phyloP scores from a whole-genome alignment of 2,329 filamentous ascomycete genomes.

The Penicillium aurantiogriseum region DNA sequence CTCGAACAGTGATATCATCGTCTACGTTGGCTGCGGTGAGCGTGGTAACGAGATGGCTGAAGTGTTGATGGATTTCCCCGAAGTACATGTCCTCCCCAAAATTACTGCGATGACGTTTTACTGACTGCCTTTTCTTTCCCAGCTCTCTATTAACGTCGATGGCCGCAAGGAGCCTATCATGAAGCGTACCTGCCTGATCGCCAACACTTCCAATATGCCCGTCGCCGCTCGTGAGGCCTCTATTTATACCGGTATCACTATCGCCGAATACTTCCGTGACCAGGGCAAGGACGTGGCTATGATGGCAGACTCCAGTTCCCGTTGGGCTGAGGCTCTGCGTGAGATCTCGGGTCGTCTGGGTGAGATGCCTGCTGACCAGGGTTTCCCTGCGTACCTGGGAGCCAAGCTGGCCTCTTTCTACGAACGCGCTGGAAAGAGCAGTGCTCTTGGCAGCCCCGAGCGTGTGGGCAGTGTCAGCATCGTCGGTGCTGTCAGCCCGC shows the following conservation, averaged over 20 bases:
- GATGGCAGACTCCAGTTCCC: conserved; percentile 98
- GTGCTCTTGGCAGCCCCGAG: conserved; percentile 82
- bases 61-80: conserved; percentile 99
- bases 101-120: not conserved
- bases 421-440: conserved; percentile 89
- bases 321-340: conserved; percentile 98
- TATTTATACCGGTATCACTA: conserved; percentile 95
- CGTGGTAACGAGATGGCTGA: conserved; percentile 99
- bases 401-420: conserved; percentile 99
- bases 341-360: conserved; percentile 97
- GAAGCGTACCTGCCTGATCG: conserved; percentile 98
- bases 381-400: conserved; percentile 96
- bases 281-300: conserved; percentile 97
- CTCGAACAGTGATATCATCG: conserved; percentile 98
- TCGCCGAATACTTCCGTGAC: conserved; percentile 95
- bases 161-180: conserved; percentile 98
- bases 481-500: conserved; percentile 93
- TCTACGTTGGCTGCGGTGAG: conserved; percentile 93
- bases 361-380: conserved; percentile 99
- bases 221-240: conserved; percentile 97
- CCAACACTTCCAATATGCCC: conserved; percentile 99
- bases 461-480: conserved; percentile 93
- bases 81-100: conserved; percentile 48
- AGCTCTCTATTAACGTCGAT: conserved; percentile 87
- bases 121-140: conserved; percentile 15